phyloP scores from a whole-genome alignment of 2,329 filamentous ascomycete genomes.

The Simplicillium sp. region DNA sequence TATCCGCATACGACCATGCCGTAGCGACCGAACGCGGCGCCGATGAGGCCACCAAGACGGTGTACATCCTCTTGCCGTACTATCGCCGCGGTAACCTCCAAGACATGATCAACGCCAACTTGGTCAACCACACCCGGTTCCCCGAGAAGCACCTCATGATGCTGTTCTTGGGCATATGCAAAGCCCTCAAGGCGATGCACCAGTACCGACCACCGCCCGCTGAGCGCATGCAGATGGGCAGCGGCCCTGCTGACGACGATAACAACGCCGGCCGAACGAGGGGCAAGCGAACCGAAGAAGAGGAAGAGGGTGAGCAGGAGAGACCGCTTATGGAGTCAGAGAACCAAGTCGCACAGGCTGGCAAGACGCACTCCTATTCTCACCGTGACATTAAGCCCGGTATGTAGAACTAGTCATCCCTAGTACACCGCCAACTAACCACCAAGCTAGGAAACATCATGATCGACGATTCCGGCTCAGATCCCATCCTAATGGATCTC shows the following conservation, averaged over 20 bases:
- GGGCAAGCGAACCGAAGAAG: constrained; percentile 45
- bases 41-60: constrained; percentile 68
- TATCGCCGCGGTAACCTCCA: constrained; percentile 92
- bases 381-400: constrained; percentile 97
- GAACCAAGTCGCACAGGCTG: constrained; percentile 53
- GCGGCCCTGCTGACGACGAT: constrained; percentile 26
- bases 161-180: constrained; percentile 85
- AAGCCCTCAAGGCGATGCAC: constrained; percentile 84
- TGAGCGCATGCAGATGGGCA: constrained; percentile 44
- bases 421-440: constrained; percentile 1
- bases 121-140: constrained; percentile 89
- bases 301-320: constrained; percentile 66
- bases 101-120: constrained; percentile 96
- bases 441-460: constrained; percentile 73
- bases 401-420: constrained; percentile 27
- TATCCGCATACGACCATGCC: constrained; percentile 73
- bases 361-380: constrained; percentile 70
- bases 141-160: constrained; percentile 82
- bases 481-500: constrained; percentile 94
- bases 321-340: constrained; percentile 78
- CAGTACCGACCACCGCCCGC: constrained; percentile 52
- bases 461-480: constrained; percentile 84
- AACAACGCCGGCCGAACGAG: constrained; percentile 27
- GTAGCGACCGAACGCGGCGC: constrained; percentile 64
- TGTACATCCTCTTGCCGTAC: constrained; percentile 93